Percentiles rank a stretch among this genome's conserved stretches.
Evolutionary conservation across 129 eudicot species (phyloP).

Genomic region (Dittrichia graveolens): DNA sequence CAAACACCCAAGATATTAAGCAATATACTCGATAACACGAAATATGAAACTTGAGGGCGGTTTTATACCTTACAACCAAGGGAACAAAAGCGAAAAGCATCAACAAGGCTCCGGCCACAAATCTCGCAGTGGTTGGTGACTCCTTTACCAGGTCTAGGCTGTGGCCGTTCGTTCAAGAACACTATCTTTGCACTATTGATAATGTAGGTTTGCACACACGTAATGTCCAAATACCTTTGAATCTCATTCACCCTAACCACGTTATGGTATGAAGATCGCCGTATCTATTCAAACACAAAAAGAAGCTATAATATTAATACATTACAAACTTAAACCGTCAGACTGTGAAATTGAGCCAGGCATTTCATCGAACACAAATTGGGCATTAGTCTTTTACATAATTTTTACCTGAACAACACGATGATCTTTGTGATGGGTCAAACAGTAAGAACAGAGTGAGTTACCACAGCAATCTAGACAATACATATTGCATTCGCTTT

Average conservation of each 20-base stretch:
- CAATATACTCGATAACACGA: neutral
- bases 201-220: constrained; percentile 64
- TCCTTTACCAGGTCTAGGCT: constrained; percentile 56
- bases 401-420: constrained; percentile 54
- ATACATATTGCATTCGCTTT: constrained; percentile 57
- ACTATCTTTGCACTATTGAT: constrained; percentile 62
- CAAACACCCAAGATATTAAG: too few relatives aligned
- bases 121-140: constrained; percentile 52
- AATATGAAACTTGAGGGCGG: neutral
- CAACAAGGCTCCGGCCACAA: constrained; percentile 50
- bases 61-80: constrained; percentile 59
- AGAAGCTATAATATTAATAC: neutral
- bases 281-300: constrained; percentile 35
- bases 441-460: constrained; percentile 60
- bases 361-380: constrained; percentile 29
- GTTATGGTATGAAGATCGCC: constrained; percentile 61
- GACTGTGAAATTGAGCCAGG: neutral
- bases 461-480: constrained; percentile 56
- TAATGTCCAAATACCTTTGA: constrained; percentile 51
- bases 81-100: constrained; percentile 60
- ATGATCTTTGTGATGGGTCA: constrained; percentile 55
- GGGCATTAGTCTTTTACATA: neutral
- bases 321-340: neutral
- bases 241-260: constrained; percentile 69
- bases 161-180: constrained; percentile 60